phyloP scores from a whole-genome alignment of 2,329 filamentous ascomycete species.

The Cytospora paraplurivora region DNA sequence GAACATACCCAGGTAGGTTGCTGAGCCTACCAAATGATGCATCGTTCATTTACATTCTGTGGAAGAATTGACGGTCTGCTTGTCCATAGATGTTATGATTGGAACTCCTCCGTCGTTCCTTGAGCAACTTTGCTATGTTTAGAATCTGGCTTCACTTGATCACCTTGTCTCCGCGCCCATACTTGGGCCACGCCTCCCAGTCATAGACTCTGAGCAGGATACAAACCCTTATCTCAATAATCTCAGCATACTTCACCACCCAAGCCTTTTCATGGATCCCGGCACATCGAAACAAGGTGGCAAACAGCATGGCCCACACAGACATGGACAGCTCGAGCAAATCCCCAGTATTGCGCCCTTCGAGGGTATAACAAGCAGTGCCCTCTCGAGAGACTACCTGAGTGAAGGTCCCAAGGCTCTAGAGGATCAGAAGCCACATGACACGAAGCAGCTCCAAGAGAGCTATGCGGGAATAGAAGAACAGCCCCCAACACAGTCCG shows the following conservation, averaged over 20 bases:
- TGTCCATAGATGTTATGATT: too few relatives aligned
- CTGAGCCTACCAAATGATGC: too few relatives aligned
- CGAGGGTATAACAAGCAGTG: not conserved
- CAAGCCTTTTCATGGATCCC: not conserved
- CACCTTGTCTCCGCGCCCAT: too few relatives aligned
- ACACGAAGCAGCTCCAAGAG: not conserved
- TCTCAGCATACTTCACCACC: not conserved
- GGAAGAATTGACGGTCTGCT: too few relatives aligned
- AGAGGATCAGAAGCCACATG: not conserved
- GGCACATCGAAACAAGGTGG: not conserved
- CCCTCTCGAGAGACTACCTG: not conserved
- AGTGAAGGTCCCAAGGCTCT: not conserved
- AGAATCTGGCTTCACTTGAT: too few relatives aligned
- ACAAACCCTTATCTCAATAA: not conserved
- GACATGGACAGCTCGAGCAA: not conserved
- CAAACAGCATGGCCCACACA: not conserved
- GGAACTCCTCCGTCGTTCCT: too few relatives aligned
- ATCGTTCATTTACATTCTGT: too few relatives aligned
- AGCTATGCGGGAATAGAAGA: not conserved
- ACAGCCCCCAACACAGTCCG: not conserved
- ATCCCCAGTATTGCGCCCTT: not conserved
- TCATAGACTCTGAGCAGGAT: accelerated
- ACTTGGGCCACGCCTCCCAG: not conserved
- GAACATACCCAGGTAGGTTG: too few relatives aligned
- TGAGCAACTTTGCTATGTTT: too few relatives aligned